phyloP scores from a whole-genome alignment of 805 yeast genomes.

The Grigorovia yakushimaensis region DNA sequence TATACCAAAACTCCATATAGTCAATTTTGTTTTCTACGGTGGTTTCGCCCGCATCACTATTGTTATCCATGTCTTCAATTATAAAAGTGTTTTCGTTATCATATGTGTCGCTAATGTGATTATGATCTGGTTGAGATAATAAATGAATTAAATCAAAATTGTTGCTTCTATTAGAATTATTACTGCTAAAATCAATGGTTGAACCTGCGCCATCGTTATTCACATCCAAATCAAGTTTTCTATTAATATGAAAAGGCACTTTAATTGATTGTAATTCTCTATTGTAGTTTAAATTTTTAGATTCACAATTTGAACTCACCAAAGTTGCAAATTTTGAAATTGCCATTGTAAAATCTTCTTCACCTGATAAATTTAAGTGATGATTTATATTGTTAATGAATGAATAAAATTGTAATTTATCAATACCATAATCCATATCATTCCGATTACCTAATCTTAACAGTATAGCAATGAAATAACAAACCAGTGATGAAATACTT shows the following conservation, averaged over 20 bases:
- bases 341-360: slow-evolving; percentile 22
- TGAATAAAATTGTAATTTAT: slow-evolving; percentile 23
- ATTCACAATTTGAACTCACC: slow-evolving; percentile 17
- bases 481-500: neutral
- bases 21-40: neutral
- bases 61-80: neutral
- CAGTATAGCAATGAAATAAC: slow-evolving; percentile 38
- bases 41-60: neutral
- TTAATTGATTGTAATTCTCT: slow-evolving; percentile 18
- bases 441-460: slow-evolving; percentile 35
- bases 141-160: neutral
- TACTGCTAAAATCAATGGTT: neutral
- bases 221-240: neutral
- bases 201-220: neutral
- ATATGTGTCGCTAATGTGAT: neutral
- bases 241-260: neutral
- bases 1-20: neutral
- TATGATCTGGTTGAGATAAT: neutral
- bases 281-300: slow-evolving; percentile 16
- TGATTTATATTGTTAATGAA: slow-evolving; percentile 31
- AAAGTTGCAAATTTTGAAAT: slow-evolving; percentile 16
- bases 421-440: slow-evolving; percentile 4
- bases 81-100: neutral
- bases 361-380: slow-evolving; percentile 25
- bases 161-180: neutral